These are phyloP conservation scores for Aureobasidium melanogenum DNA, from an alignment of 2,329 filamentous ascomycete genomes.

Conservation along the genomic window DNA sequence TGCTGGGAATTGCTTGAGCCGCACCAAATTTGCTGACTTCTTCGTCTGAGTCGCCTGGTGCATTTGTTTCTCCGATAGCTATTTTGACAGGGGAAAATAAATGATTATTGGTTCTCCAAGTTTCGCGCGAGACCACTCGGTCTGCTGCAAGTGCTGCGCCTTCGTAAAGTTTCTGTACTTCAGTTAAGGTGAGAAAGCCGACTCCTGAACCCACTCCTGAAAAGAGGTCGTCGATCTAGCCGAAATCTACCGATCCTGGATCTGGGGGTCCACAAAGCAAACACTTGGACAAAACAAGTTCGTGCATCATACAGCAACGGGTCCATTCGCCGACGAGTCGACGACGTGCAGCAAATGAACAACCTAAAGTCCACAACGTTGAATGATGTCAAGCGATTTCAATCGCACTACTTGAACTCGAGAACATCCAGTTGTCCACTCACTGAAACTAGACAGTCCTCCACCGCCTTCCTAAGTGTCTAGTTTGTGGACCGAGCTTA, in stretches of 20 bases:
- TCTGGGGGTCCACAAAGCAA: conserved; percentile 2
- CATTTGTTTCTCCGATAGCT: background rate
- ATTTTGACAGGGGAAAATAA: too few relatives aligned
- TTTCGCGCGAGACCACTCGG: background rate
- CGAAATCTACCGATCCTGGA: background rate
- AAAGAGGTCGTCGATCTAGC: background rate
- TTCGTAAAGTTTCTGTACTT: background rate
- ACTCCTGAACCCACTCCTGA: background rate
- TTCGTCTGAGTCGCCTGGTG: background rate
- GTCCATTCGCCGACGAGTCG: background rate
- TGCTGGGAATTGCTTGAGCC: conserved; percentile 6
- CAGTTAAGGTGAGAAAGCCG: background rate
- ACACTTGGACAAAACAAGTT: conserved; percentile 1
- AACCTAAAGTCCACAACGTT: background rate
- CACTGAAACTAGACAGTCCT: background rate
- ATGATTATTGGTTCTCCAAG: background rate
- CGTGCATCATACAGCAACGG: background rate
- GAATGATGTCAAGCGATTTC: background rate
- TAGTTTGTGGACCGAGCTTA: background rate
- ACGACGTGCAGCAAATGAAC: background rate
- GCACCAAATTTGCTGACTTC: background rate
- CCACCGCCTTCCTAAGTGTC: conserved; percentile 2
- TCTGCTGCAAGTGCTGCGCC: background rate
- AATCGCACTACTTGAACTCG: background rate
- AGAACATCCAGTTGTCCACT: background rate